Percentiles rank a stretch among this genome's conserved stretches.
Conservation (phyloP, 169 alveolate species). For the Plasmodium fragile region DNA sequence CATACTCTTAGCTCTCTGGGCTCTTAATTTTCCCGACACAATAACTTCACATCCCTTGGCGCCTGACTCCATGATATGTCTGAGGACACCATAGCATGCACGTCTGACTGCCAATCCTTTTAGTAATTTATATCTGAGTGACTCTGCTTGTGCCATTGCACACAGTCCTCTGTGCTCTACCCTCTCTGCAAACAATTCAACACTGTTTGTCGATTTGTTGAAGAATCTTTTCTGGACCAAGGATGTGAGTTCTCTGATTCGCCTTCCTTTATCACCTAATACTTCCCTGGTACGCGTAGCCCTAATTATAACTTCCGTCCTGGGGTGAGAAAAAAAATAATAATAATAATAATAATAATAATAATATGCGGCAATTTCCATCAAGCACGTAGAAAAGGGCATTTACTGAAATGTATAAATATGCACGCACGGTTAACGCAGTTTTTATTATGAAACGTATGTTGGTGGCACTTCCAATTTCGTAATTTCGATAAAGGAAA, state of each 20-base stretch:
- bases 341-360: constrained; percentile 47
- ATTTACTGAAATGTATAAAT: background rate
- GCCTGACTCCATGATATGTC: constrained; percentile 97
- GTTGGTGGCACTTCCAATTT: background rate
- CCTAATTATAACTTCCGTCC: constrained; percentile 96
- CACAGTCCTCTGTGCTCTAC: constrained; percentile 97
- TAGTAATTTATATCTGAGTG: constrained; percentile 97
- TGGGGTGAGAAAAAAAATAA: constrained; percentile 61
- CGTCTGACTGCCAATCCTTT: constrained; percentile 99
- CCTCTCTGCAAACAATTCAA: constrained; percentile 96
- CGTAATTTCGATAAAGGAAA: background rate
- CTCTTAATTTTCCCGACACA: constrained; percentile 99
- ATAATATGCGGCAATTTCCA: background rate
- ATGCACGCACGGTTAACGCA: background rate
- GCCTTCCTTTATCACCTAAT: constrained; percentile 97
- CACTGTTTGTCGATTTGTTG: constrained; percentile 96
- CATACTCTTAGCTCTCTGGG: constrained; percentile 99
- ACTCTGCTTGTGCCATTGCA: constrained; percentile 99
- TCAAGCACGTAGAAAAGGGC: background rate
- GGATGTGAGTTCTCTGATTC: constrained; percentile 97
- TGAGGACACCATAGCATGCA: constrained; percentile 98
- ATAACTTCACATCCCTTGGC: constrained; percentile 99
- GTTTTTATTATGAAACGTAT: background rate
- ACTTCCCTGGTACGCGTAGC: constrained; percentile 98
- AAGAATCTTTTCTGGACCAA: constrained; percentile 97